Conservation (phyloP, 257 asterid species). For the Salvia rosmarinus region DNA sequence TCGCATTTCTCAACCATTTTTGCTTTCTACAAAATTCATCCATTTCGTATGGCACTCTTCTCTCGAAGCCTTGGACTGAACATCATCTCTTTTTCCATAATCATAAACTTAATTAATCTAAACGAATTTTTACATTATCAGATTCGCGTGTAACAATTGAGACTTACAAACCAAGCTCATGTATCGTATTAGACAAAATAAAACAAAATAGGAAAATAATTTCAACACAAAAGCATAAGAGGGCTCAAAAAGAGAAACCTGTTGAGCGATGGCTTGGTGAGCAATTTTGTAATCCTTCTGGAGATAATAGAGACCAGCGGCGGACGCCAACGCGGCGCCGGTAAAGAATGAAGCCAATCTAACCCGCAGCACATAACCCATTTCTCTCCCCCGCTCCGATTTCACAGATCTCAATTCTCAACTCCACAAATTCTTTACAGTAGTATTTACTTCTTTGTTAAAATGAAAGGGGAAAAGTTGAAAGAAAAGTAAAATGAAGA, state of each 20-base stretch:
- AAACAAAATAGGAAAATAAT: not conserved
- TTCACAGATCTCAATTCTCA: conserved; percentile 27
- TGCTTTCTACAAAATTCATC: not conserved
- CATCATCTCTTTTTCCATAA: not conserved
- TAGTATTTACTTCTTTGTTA: not conserved
- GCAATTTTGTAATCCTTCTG: conserved; percentile 76
- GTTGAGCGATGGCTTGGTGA: conserved; percentile 61
- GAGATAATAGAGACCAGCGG: conserved; percentile 69
- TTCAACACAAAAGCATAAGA: conserved; percentile 1
- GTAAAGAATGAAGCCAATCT: conserved; percentile 84
- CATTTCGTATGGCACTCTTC: not conserved
- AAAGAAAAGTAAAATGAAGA: not conserved
- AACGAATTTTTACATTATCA: not conserved
- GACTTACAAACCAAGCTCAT: not conserved
- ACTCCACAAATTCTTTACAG: not conserved
- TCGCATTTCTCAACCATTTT: conserved; percentile 29
- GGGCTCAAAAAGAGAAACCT: conserved; percentile 45
- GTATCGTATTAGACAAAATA: conserved; percentile 3
- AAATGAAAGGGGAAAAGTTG: not conserved
- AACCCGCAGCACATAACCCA: conserved; percentile 88
- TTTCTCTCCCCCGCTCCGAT: conserved; percentile 32
- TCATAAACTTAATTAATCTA: conserved; percentile 8
- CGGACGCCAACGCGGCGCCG: conserved; percentile 88
- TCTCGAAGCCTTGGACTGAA: conserved; percentile 8
- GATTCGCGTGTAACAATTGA: not conserved